phyloP scores from a whole-genome alignment of 177 flowering plant species.

The Vitis hybrid region DNA sequence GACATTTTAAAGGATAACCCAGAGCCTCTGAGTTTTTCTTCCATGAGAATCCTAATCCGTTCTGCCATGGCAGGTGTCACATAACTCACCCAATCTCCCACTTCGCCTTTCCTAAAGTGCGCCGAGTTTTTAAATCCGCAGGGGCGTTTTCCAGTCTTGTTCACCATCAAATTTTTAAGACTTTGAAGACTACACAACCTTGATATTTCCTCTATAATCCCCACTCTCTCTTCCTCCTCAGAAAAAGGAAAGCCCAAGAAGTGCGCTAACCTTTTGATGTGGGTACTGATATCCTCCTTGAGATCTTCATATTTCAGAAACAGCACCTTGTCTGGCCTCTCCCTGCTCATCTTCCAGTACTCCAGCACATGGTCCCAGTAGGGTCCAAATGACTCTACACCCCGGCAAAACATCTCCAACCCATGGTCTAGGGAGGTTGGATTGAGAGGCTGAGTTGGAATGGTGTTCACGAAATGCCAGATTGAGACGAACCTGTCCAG shows the following conservation, averaged over 20 bases:
- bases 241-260: conserved; percentile 24
- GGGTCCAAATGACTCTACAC: conserved; percentile 1
- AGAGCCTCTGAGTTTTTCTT: conserved; percentile 29
- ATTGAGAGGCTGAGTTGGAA: neutral
- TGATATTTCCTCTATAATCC: conserved; percentile 18
- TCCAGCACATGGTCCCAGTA: conserved; percentile 15
- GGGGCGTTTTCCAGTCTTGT: conserved; percentile 12
- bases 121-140: conserved; percentile 13
- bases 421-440: conserved; percentile 4
- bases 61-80: conserved; percentile 23
- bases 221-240: conserved; percentile 17
- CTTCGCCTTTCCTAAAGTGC: conserved; percentile 37
- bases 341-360: conserved; percentile 13
- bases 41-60: conserved; percentile 14
- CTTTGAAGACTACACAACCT: conserved; percentile 24
- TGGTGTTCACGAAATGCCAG: neutral
- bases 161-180: conserved; percentile 22
- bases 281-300: conserved; percentile 9
- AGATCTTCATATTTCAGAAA: conserved; percentile 21
- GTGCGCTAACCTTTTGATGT: conserved; percentile 13
- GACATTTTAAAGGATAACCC: conserved; percentile 6
- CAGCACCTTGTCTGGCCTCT: conserved; percentile 13
- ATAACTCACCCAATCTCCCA: conserved; percentile 36
- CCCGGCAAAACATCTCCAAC: conserved; percentile 15
- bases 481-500: conserved; percentile 5